These are phyloP conservation scores for Alectoria sarmentosa DNA, from an alignment of 495 filamentous ascomycete species.

Conservation along the genomic window DNA sequence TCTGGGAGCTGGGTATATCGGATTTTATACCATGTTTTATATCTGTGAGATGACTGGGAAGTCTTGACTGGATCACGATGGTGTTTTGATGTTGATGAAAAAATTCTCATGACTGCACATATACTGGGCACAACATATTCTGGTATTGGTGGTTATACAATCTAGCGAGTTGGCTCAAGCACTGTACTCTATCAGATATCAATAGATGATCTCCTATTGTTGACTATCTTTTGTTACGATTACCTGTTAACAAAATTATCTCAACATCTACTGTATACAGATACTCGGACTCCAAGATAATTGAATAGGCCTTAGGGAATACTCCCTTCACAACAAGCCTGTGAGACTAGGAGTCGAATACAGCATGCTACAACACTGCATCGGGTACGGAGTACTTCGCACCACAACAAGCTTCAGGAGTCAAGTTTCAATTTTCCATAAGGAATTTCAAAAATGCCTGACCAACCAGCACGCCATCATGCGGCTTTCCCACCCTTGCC, in stretches of 20 bases:
- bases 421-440: conserved; percentile 50
- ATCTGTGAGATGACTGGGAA: conserved; percentile 1
- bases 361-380: neutral
- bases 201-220: conserved; percentile 18
- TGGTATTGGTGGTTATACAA: neutral
- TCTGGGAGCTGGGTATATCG: conserved; percentile 10
- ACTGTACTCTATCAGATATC: conserved; percentile 11
- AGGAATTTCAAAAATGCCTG: conserved; percentile 69
- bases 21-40: conserved; percentile 12
- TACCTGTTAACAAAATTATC: no score
- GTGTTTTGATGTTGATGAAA: conserved; percentile 11
- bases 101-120: conserved; percentile 15
- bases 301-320: no score
- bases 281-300: neutral
- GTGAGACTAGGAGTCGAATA: neutral
- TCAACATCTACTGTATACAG: neutral
- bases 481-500: conserved; percentile 51
- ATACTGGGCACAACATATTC: neutral
- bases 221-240: no score
- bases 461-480: conserved; percentile 70
- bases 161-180: neutral
- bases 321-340: no score
- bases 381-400: no score
- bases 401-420: no score
- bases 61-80: neutral